phyloP scores from a whole-genome alignment of 2,329 filamentous ascomycete species.

The Chlorencoelia australis region DNA sequence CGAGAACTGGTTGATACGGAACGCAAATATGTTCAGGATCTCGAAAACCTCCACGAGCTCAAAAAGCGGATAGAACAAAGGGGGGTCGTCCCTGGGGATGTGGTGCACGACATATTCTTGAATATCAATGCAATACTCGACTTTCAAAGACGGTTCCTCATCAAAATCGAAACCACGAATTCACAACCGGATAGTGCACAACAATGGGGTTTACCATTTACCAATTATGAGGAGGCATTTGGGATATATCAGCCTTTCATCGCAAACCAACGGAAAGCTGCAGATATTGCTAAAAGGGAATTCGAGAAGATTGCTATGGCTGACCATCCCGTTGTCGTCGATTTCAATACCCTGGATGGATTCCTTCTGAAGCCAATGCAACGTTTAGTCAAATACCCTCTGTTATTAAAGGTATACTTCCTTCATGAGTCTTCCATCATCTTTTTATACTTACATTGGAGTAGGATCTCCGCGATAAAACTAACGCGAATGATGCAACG shows the following conservation, averaged over 20 bases:
- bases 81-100: slow-evolving; percentile 78
- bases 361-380: slow-evolving; percentile 97
- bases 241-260: slow-evolving; percentile 95
- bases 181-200: slow-evolving; percentile 66
- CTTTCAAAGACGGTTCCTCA: slow-evolving; percentile 89
- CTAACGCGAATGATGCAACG: slow-evolving; percentile 56
- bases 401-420: slow-evolving; percentile 63
- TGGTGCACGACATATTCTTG: slow-evolving; percentile 88
- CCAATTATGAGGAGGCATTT: slow-evolving; percentile 76
- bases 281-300: slow-evolving; percentile 69
- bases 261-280: slow-evolving; percentile 87
- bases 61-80: slow-evolving; percentile 85
- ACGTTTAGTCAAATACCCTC: slow-evolving; percentile 84
- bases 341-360: slow-evolving; percentile 78
- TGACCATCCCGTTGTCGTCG: slow-evolving; percentile 70
- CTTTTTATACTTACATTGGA: slow-evolving; percentile 5
- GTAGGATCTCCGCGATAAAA: slow-evolving; percentile 80
- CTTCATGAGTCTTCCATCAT: not conserved
- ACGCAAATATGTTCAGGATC: slow-evolving; percentile 93
- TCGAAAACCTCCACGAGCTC: slow-evolving; percentile 86
- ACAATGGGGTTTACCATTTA: slow-evolving; percentile 91
- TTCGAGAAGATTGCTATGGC: slow-evolving; percentile 79
- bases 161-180: slow-evolving; percentile 92
- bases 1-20: slow-evolving; percentile 90
- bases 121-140: slow-evolving; percentile 93